phyloP scores from a whole-genome alignment of 176 grass and related monocot species.

The Raddia guianensis region DNA sequence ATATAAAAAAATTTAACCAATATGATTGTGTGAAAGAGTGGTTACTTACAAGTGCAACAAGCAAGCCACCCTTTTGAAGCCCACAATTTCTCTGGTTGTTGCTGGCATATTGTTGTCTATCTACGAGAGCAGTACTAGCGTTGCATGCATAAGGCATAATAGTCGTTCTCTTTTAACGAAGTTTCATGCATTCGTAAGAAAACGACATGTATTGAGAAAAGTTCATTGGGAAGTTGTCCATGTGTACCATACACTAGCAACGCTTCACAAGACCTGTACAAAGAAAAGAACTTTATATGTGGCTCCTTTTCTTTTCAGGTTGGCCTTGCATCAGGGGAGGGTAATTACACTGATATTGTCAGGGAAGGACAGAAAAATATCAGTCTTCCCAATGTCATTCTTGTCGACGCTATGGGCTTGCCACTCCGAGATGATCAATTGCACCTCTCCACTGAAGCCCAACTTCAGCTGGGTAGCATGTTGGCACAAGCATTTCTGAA shows the following conservation, averaged over 20 bases:
- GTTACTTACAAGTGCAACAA: not conserved
- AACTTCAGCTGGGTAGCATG: slow-evolving; percentile 80
- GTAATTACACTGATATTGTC: slow-evolving; percentile 71
- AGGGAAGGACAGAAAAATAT: slow-evolving; percentile 76
- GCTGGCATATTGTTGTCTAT: not conserved
- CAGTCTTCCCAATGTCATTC: slow-evolving; percentile 61
- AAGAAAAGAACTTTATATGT: not conserved
- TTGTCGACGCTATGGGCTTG: slow-evolving; percentile 75
- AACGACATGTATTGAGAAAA: not conserved
- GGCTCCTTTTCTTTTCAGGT: slow-evolving; percentile 49
- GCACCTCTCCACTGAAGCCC: slow-evolving; percentile 83
- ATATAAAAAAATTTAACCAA: not conserved
- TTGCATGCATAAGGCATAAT: not conserved
- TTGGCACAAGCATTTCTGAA: slow-evolving; percentile 66
- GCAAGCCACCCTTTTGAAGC: not conserved
- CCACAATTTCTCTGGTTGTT: not conserved
- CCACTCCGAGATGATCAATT: slow-evolving; percentile 65
- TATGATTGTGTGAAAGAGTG: not conserved
- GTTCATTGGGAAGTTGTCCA: not conserved
- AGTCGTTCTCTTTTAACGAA: not conserved
- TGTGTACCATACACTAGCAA: not conserved
- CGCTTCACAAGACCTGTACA: not conserved
- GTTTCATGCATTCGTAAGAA: not conserved
- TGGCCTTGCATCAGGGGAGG: slow-evolving; percentile 93
- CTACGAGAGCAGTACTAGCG: not conserved